Percentiles rank a stretch among this genome's conserved stretches.
Evolutionary conservation across 108 stramenopile species (phyloP).

Genomic region (Craspedostauros australis): DNA sequence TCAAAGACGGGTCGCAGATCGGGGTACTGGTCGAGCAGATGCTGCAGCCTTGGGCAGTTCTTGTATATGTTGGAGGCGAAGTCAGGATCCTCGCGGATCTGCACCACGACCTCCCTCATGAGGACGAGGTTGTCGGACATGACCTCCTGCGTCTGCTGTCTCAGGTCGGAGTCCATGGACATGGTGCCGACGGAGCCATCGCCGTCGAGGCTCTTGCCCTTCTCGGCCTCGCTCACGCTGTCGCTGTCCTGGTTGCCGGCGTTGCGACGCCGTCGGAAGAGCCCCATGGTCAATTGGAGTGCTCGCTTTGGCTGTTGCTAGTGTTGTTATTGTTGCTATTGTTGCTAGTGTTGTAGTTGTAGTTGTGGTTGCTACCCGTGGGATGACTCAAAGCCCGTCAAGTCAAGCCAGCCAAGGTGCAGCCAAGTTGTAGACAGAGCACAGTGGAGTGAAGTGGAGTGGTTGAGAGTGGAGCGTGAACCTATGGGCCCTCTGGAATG

Average conservation of each 20-base stretch:
- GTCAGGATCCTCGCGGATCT: conserved; percentile 30
- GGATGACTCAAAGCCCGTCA: too few relatives aligned
- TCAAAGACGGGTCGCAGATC: conserved; percentile 51
- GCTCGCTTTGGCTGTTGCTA: too few relatives aligned
- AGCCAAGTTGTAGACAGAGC: too few relatives aligned
- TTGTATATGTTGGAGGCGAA: conserved; percentile 44
- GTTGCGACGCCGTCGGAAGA: conserved; percentile 10
- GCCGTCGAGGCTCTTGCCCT: neutral
- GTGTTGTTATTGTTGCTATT: too few relatives aligned
- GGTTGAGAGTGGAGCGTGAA: too few relatives aligned
- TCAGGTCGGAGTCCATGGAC: neutral
- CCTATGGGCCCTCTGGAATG: too few relatives aligned
- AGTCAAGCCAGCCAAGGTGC: too few relatives aligned
- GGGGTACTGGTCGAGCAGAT: conserved; percentile 37
- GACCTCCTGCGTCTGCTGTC: conserved; percentile 32
- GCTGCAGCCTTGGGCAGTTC: conserved; percentile 46
- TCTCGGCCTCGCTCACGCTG: neutral
- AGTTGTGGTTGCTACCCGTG: too few relatives aligned
- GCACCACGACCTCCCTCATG: conserved; percentile 40
- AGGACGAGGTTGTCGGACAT: conserved; percentile 45
- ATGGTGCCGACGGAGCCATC: neutral
- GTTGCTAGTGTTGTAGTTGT: too few relatives aligned
- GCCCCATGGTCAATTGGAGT: conserved; percentile 3
- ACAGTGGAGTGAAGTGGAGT: too few relatives aligned
- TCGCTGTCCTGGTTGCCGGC: conserved; percentile 1